Base-by-base conservation (phyloP, 345 rosid genomes). In the Hibiscus syriacus region DNA sequence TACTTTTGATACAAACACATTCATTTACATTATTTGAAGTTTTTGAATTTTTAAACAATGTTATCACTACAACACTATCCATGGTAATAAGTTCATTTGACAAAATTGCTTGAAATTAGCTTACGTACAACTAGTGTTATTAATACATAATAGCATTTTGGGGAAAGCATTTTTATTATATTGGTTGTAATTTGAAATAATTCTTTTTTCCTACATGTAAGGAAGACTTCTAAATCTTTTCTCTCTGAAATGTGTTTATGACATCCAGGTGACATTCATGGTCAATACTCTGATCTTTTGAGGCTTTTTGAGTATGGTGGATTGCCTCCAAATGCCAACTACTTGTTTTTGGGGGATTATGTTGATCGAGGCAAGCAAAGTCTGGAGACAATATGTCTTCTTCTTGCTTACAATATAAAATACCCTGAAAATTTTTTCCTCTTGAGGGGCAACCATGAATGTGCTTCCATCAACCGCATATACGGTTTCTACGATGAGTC, bases 301-400 rank as follows among this genome's bases (percentile, higher is more conserved):
- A 82, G 94, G 84, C 86, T 90, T 66, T 90, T 90, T 73, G 94
- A 90, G 76, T 83, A 90, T 61, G 97, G 94, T 52, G 94, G 94
- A 13, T 83, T 86, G 39, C 97, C 97, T 46, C 97, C 94, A 30
- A 68, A 66, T 66, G 83, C 94, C 49, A 90, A 85, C 73, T 90
- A 90, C 81, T 78, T 90, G 66, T 90, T 90, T 66, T 76, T 90
- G 72, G 94, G 97, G 70, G 94, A 90, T 49, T 90, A 88, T 77
- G 97, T 90, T 39, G 97, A 90, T 80, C 84, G 97, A 52, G 92
- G 92, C 76, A 87, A 87, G 83, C 92, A 87, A 77, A 87, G 92
- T 78, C 77, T 87, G 66, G 92, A 87, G 80, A 84, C 92, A 19
- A 84, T 86, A 68, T 84, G 91, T 65, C 91, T 86, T 79, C 85